Conservation (phyloP, 768 basidiomycete species). For the Hygrophorus russula region DNA sequence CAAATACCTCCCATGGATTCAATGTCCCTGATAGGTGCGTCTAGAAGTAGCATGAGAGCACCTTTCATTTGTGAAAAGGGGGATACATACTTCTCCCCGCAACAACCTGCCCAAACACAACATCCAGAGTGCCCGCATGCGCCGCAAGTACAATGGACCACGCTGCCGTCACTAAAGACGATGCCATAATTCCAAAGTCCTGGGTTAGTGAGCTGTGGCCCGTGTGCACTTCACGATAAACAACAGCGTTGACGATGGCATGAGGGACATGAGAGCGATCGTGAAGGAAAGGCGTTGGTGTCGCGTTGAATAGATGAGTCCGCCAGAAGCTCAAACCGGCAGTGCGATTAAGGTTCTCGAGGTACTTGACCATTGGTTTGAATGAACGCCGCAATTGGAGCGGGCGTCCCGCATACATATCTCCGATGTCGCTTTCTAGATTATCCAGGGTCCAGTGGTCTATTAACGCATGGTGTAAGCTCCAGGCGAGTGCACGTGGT, state of each 20-base stretch:
- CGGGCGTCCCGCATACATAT: not conserved
- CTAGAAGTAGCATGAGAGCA: not conserved
- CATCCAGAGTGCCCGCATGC: not conserved
- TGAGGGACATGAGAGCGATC: not conserved
- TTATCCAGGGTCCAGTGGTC: constrained; percentile 1
- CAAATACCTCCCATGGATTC: not conserved
- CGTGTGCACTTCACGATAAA: not conserved
- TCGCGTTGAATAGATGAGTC: not conserved
- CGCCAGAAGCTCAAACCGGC: constrained; percentile 1
- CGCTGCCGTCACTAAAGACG: constrained; percentile 1
- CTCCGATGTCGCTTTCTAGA: not conserved
- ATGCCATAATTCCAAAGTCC: not conserved
- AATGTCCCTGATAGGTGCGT: constrained; percentile 1
- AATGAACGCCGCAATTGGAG: constrained; percentile 1
- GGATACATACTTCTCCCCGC: not conserved
- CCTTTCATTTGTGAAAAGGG: not conserved
- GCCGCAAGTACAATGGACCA: constrained; percentile 2
- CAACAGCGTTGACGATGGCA: not conserved
- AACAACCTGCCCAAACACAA: constrained; percentile 1
- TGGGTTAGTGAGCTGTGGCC: not conserved
- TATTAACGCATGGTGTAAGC: constrained; percentile 1
- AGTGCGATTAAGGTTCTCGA: not conserved
- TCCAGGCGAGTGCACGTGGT: not conserved
- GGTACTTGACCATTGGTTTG: constrained; percentile 2
- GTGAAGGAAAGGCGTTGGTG: constrained; percentile 1